Base-by-base conservation (phyloP, 2,329 filamentous ascomycete species). In the Aspergillus bombycis region DNA sequence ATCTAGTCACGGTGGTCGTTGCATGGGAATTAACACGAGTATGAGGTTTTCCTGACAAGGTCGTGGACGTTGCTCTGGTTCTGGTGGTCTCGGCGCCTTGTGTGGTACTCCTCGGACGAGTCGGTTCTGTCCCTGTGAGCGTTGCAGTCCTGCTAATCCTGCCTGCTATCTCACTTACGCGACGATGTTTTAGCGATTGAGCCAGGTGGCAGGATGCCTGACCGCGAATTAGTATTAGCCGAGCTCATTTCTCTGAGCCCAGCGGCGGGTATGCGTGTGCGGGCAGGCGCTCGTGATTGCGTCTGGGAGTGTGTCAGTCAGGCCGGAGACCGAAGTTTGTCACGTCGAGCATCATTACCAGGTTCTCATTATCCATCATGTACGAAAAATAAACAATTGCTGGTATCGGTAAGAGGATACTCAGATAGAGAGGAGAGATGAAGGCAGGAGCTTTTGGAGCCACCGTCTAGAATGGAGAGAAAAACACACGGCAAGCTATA, bases 211-310 rank as follows among this genome's bases (percentile, higher is more conserved):
- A 77, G 76, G 74, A 85, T 80, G 65, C 70, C 75, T 1, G 77
- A 78, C 58, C 74, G 74, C 45, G 85, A 83, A 68, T 90, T 90
- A 67, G 82, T 82, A 46, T 79, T 80, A 14, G 84, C 80, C 5
- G 81, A 77, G 34, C 80, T 83, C 74, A 87, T 78, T 70, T 88
- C 85, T 63, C 73, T 74, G 46, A 88, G 79, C 16, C 75, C 72
- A 12, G 65, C 67, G 46, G 73, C 71, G 11, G 76, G 77, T 32
- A 77, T 73, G 65, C 75, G 73, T 45, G 68, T 71, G 26, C 71
- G 74, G 65, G 68, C 70, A 10, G 67, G 65, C 4, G 68, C 50
- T 57, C 70, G 72, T 28, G 74, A 62, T 30, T 75, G 72, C 50
- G 63, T 62, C 72, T 78, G 65, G 23, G 41, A 46, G n/a, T 8